These are phyloP conservation scores for Heritiera fomes DNA, from an alignment of 345 rosid species.

Conservation along the genomic window DNA sequence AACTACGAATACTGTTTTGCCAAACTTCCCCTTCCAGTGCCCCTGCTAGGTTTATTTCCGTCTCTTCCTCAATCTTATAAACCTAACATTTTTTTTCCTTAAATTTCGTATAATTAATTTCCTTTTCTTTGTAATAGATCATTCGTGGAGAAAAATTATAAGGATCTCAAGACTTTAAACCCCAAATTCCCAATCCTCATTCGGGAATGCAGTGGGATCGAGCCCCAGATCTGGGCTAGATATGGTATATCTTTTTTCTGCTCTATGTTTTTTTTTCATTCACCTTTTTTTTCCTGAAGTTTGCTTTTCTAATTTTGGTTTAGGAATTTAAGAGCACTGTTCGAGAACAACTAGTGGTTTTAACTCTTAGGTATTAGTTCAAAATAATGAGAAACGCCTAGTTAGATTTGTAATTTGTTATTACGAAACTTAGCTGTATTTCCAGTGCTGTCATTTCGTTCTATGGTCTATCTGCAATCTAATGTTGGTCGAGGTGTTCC, in stretches of 20 bases:
- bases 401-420: neutral
- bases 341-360: neutral
- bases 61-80: neutral
- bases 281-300: neutral
- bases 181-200: constrained; percentile 85
- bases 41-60: constrained; percentile 49
- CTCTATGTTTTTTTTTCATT: neutral
- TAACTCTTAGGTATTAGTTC: neutral
- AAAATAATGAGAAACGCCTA: neutral
- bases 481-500: neutral
- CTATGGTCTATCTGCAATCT: neutral
- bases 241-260: constrained; percentile 48
- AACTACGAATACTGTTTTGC: constrained; percentile 71
- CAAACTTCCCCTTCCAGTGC: constrained; percentile 75
- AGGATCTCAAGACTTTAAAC: constrained; percentile 78
- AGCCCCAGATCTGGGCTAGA: constrained; percentile 98
- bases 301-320: neutral
- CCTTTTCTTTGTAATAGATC: constrained; percentile 37
- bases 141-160: constrained; percentile 84
- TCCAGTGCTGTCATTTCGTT: neutral
- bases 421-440: neutral
- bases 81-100: neutral
- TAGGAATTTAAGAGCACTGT: neutral
- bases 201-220: constrained; percentile 76
- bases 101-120: neutral